Evolutionary conservation across 495 filamentous ascomycete genomes (phyloP).

Genomic region (Astrothelium macrocarpum): DNA sequence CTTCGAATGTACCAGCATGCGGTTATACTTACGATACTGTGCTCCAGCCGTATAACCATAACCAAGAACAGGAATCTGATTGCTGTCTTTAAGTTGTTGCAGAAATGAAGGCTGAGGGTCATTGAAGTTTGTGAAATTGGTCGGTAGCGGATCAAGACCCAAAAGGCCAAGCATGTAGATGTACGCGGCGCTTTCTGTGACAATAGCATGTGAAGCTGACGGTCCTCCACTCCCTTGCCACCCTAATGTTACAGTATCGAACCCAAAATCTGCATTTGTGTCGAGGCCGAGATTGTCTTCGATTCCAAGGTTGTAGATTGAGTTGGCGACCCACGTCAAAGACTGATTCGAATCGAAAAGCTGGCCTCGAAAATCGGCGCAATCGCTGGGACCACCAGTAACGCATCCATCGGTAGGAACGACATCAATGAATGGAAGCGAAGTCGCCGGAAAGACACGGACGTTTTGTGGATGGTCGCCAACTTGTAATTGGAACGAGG

Average conservation of each 20-base stretch:
- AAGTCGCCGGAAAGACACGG: constrained; percentile 48
- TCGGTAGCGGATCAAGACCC: constrained; percentile 40
- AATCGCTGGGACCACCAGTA: constrained; percentile 22
- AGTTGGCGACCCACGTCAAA: constrained; percentile 47
- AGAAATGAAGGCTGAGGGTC: constrained; percentile 22
- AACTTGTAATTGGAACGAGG: constrained; percentile 43
- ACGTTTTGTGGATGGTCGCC: constrained; percentile 49
- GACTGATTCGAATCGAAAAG: constrained; percentile 43
- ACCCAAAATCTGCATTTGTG: constrained; percentile 49
- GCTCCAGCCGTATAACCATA: constrained; percentile 63
- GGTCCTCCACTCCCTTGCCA: constrained; percentile 28
- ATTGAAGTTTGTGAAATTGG: constrained; percentile 31
- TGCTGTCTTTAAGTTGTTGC: constrained; percentile 36
- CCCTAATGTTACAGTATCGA: constrained; percentile 40
- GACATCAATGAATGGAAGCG: constrained; percentile 49
- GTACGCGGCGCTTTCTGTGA: constrained; percentile 47
- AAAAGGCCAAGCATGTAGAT: constrained; percentile 49
- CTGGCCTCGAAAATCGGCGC: constrained; percentile 38
- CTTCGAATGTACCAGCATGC: no score
- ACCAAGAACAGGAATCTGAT: constrained; percentile 49
- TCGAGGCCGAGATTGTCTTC: constrained; percentile 40
- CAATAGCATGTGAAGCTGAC: constrained; percentile 34
- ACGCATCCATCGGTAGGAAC: constrained; percentile 44
- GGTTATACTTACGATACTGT: constrained; percentile 41
- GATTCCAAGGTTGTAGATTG: constrained; percentile 45